Conservation (phyloP, 495 filamentous ascomycete species). For the Neurospora intermedia region DNA sequence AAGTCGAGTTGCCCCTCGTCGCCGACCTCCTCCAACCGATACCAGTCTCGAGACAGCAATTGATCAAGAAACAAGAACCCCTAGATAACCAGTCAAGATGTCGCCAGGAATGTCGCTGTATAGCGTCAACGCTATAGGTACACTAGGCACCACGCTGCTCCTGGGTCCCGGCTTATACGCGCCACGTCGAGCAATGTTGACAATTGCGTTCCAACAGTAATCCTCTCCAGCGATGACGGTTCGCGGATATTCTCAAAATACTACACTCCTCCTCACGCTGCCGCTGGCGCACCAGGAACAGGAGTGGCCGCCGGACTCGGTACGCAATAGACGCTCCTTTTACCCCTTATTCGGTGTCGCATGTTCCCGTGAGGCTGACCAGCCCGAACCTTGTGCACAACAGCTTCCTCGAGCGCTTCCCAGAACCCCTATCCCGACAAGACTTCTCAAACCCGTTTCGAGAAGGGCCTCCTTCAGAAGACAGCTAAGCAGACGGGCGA, state of each 20-base stretch:
- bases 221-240: constrained; percentile 73
- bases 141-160: background rate
- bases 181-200: background rate
- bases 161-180: constrained; percentile 1
- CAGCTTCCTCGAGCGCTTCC: constrained; percentile 16
- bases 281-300: constrained; percentile 34
- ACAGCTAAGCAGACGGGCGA: constrained; percentile 91
- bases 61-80: background rate
- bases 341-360: background rate
- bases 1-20: background rate
- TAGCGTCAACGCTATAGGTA: constrained; percentile 84
- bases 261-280: constrained; percentile 78
- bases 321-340: constrained; percentile 1
- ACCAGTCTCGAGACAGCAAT: background rate
- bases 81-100: constrained; percentile 20
- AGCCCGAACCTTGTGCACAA: background rate
- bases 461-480: constrained; percentile 92
- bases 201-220: constrained; percentile 10
- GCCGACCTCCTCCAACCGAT: background rate
- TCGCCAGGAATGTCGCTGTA: constrained; percentile 66
- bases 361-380: background rate
- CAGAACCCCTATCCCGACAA: constrained; percentile 75
- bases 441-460: constrained; percentile 89
- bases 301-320: constrained; percentile 1
- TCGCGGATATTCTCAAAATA: constrained; percentile 92